phyloP scores from a whole-genome alignment of 768 basidiomycete genomes.

The Pleurotus platypus region DNA sequence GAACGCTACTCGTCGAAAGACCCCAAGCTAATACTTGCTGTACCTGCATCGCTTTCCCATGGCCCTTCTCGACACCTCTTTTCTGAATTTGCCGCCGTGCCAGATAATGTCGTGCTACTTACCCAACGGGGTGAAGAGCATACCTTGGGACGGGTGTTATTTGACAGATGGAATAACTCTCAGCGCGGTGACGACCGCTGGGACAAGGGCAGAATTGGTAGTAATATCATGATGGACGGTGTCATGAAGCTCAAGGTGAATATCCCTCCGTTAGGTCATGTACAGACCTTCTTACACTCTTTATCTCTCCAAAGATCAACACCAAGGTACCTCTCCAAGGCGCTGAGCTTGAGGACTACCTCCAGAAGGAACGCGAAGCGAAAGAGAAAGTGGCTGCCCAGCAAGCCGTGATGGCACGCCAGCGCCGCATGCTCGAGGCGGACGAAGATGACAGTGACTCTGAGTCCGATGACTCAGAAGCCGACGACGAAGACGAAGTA shows the following conservation, averaged over 20 bases:
- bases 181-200: slow-evolving; percentile 83
- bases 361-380: slow-evolving; percentile 68
- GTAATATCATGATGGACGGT: slow-evolving; percentile 79
- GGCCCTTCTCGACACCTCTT: slow-evolving; percentile 88
- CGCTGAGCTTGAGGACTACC: slow-evolving; percentile 77
- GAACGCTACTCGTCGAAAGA: slow-evolving; percentile 82
- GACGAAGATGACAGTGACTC: slow-evolving; percentile 86
- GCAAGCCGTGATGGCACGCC: slow-evolving; percentile 78
- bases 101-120: slow-evolving; percentile 84
- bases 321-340: slow-evolving; percentile 89
- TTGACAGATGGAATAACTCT: slow-evolving; percentile 79
- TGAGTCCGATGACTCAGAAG: slow-evolving; percentile 59
- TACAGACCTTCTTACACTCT: neutral
- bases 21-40: slow-evolving; percentile 91
- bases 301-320: slow-evolving; percentile 54
- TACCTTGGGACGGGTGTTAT: slow-evolving; percentile 74
- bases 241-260: slow-evolving; percentile 60
- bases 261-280: slow-evolving; percentile 9
- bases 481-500: slow-evolving; percentile 63
- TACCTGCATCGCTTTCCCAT: slow-evolving; percentile 89
- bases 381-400: slow-evolving; percentile 86
- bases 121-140: slow-evolving; percentile 78
- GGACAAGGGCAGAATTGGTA: slow-evolving; percentile 88
- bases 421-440: slow-evolving; percentile 88
- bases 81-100: slow-evolving; percentile 76